phyloP scores from a whole-genome alignment of 257 asterid genomes.

The Plantago elongata region DNA sequence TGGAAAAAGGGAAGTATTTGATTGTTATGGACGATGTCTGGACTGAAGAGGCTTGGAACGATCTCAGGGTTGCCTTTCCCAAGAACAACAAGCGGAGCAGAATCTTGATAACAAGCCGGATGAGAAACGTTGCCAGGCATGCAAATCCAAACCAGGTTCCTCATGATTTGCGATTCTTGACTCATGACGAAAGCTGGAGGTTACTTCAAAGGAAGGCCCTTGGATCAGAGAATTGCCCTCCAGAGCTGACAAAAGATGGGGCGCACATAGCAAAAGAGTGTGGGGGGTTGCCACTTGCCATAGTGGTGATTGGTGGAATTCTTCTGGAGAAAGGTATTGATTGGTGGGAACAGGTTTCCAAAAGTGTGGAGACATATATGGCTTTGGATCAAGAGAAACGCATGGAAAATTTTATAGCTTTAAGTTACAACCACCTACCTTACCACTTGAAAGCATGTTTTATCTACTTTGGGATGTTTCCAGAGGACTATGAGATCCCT shows the following conservation, averaged over 20 bases:
- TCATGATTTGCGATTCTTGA: slow-evolving; percentile 31
- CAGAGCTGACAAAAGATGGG: slow-evolving; percentile 30
- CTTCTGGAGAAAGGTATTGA: slow-evolving; percentile 37
- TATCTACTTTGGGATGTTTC: slow-evolving; percentile 52
- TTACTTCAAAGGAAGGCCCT: slow-evolving; percentile 39
- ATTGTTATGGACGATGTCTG: slow-evolving; percentile 61
- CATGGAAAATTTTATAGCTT: slow-evolving; percentile 33
- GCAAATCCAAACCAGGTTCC: slow-evolving; percentile 36
- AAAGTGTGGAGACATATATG: slow-evolving; percentile 36
- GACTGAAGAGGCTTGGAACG: slow-evolving; percentile 46
- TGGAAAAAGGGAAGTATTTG: slow-evolving; percentile 39
- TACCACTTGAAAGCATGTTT: slow-evolving; percentile 51
- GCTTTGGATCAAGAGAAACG: slow-evolving; percentile 31
- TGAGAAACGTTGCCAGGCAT: slow-evolving; percentile 30
- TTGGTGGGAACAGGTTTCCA: slow-evolving; percentile 40
- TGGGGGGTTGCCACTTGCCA: slow-evolving; percentile 45
- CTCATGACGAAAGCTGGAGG: slow-evolving; percentile 40
- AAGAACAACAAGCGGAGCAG: slow-evolving; percentile 38
- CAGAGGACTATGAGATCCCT: slow-evolving; percentile 39
- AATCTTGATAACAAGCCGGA: slow-evolving; percentile 44
- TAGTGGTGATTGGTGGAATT: slow-evolving; percentile 54
- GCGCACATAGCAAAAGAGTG: slow-evolving; percentile 39
- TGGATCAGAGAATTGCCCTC: slow-evolving; percentile 39
- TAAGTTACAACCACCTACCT: slow-evolving; percentile 49
- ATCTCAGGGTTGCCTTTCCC: slow-evolving; percentile 43